Conservation (phyloP, 768 basidiomycete genomes). For the Boletus edulis region DNA sequence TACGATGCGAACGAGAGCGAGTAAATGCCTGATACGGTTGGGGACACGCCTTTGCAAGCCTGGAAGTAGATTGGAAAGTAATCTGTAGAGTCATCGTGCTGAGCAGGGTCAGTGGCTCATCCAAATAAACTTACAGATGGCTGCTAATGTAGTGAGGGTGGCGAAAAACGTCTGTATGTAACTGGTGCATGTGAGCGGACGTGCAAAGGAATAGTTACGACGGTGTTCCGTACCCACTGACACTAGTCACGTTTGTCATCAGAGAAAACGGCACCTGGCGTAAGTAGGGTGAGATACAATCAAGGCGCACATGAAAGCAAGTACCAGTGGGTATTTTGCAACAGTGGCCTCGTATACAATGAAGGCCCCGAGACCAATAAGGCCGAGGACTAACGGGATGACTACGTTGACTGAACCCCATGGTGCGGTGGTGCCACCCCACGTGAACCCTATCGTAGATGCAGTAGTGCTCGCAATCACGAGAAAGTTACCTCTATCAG, state of each 20-base stretch:
- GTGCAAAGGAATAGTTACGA: neutral
- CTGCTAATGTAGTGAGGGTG: no score
- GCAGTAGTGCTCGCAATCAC: slow-evolving; percentile 37
- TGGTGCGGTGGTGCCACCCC: slow-evolving; percentile 42
- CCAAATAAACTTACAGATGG: slow-evolving; percentile 19
- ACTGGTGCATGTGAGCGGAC: slow-evolving; percentile 5
- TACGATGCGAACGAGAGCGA: neutral
- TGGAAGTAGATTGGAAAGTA: slow-evolving; percentile 46
- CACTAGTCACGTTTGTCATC: slow-evolving; percentile 28
- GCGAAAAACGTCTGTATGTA: no score
- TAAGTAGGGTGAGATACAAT: neutral
- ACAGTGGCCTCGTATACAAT: slow-evolving; percentile 38
- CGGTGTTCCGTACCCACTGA: slow-evolving; percentile 22
- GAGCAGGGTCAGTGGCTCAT: neutral
- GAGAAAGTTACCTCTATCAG: slow-evolving; percentile 41
- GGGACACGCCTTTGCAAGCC: slow-evolving; percentile 34
- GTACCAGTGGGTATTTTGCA: slow-evolving; percentile 30
- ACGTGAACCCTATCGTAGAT: slow-evolving; percentile 43
- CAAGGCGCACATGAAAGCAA: neutral
- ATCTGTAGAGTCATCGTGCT: slow-evolving; percentile 19
- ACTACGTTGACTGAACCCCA: slow-evolving; percentile 42
- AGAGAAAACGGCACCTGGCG: slow-evolving; percentile 12
- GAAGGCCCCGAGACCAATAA: slow-evolving; percentile 36
- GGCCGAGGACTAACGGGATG: slow-evolving; percentile 42
- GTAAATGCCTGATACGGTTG: slow-evolving; percentile 30